Base-by-base conservation (phyloP, 1,284 basidiomycete species). In the Testicularia cyperi region DNA sequence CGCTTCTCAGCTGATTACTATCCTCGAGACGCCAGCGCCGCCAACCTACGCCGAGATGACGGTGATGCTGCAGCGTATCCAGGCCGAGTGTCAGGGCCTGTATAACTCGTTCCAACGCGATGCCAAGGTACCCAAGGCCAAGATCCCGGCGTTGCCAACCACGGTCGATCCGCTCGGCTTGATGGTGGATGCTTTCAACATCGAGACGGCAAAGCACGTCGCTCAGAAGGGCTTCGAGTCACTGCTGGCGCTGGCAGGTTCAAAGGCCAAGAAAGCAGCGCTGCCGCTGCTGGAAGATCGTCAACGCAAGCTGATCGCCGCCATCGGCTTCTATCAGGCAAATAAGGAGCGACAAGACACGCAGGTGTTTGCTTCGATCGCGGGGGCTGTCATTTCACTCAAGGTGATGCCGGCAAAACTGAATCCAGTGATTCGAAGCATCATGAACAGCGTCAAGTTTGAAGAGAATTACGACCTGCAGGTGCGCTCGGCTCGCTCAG, bases 361-460 rank as follows among this genome's bases (percentile, higher is more conserved):
- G 15, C 87, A 92, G 39, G 86, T 97, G 12, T 86, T 85, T 8
- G 90, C 95, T 8, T 85, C 89, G 0, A 87, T 95, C 65, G 90
- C 92, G 10, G 87, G 88, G 3, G 91, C 94, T 0, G 87, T 94
- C 58, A 87, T 99, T 15, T 68, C 70, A 4, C 66, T 74, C 44
- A 55, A 67, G 41, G 20, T 65, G 14, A 45, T 76, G 9, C 74
- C 74, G 0, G 32, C 52, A 7, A 98, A 97, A 80, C 86, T 99
- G 56, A 96, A 91, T 63, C 94, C 88, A 0, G 86, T 99, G 33
- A 92, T 99, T 41, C 91, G 95, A 78, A 91, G 90, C 27, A 86
- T 98, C 62, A 98, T 97, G 88, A 95, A 94, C 63, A 90, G 91
- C 26, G 87, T 98, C 80, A 98, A 97, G 27, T 54, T 53, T 35